Percentiles rank a stretch among this genome's conserved stretches.
These are phyloP conservation scores for Aspergillus asperescens DNA, from an alignment of 495 filamentous ascomycete species.

Conservation along the genomic window DNA sequence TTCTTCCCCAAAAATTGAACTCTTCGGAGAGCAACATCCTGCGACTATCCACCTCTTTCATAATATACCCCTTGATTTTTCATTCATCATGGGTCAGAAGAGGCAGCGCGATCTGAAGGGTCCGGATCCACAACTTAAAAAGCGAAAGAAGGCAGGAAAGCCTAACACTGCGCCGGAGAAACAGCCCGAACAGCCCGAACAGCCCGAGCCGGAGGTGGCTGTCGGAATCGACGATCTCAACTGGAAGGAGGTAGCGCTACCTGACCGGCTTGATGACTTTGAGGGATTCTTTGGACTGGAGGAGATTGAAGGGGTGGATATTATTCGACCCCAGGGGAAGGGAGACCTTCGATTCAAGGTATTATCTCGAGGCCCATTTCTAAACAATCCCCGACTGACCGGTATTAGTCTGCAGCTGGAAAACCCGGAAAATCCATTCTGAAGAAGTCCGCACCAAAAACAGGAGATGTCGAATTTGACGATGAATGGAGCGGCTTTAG, in stretches of 20 bases:
- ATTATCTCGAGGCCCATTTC: conserved; percentile 1
- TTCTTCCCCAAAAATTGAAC: conserved; percentile 19
- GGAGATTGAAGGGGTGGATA: conserved; percentile 84
- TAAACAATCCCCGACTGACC: neutral
- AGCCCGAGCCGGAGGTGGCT: conserved; percentile 25
- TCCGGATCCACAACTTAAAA: conserved; percentile 34
- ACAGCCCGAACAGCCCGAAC: conserved; percentile 21
- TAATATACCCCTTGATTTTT: neutral
- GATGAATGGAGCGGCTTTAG: conserved; percentile 55
- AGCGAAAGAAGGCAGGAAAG: conserved; percentile 47
- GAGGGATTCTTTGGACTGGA: conserved; percentile 92
- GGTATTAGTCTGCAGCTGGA: conserved; percentile 30
- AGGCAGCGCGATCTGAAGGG: conserved; percentile 44
- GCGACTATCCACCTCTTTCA: neutral
- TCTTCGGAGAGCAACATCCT: conserved; percentile 13
- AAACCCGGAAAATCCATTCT: conserved; percentile 36
- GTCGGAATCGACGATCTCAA: conserved; percentile 58
- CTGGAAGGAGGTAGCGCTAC: conserved; percentile 79
- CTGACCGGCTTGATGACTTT: conserved; percentile 84
- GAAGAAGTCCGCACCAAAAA: conserved; percentile 20
- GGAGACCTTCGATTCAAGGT: conserved; percentile 48
- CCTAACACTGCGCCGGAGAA: conserved; percentile 11
- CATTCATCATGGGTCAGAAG: conserved; percentile 38
- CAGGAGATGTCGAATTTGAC: conserved; percentile 27
- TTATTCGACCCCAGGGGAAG: conserved; percentile 46